phyloP scores from a whole-genome alignment of 2,329 filamentous ascomycete species.

The Hawksworthiomyces lignivorus region DNA sequence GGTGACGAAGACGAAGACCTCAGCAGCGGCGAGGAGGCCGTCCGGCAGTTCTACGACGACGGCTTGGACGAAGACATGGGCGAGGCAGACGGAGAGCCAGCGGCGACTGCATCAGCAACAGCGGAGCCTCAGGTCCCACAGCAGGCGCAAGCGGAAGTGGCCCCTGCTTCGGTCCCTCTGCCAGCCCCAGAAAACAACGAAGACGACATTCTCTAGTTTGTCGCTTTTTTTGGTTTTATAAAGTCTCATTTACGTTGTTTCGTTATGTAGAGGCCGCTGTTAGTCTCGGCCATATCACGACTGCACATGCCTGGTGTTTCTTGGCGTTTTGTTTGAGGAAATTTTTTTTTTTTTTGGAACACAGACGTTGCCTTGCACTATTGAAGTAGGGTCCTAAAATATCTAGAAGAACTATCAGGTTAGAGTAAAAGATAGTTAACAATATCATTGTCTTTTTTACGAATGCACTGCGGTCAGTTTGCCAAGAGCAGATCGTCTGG shows the following conservation, averaged over 20 bases:
- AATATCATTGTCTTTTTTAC: too few species aligned
- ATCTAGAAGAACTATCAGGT: too few species aligned
- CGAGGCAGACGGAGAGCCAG: background rate
- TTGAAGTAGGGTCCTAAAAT: too few species aligned
- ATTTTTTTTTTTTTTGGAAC: too few species aligned
- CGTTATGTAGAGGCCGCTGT: background rate
- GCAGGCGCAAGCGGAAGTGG: too few species aligned
- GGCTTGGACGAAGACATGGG: constrained; percentile 12
- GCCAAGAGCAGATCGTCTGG: too few species aligned
- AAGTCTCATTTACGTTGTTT: background rate
- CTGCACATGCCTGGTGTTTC: background rate
- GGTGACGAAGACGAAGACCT: constrained; percentile 3
- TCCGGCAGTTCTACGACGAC: constrained; percentile 13
- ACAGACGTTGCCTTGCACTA: too few species aligned
- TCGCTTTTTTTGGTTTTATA: background rate
- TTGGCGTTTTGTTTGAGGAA: background rate
- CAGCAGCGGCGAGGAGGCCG: constrained; percentile 16
- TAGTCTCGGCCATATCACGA: background rate
- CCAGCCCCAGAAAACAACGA: constrained; percentile 7
- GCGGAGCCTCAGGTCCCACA: too few species aligned
- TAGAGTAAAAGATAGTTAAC: too few species aligned
- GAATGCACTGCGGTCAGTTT: too few species aligned
- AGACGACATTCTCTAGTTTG: constrained; percentile 16
- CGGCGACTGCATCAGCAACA: background rate
- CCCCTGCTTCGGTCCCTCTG: constrained; percentile 5